Base-by-base conservation (phyloP, 1,284 basidiomycete species). In the Naganishia liquefaciens region DNA sequence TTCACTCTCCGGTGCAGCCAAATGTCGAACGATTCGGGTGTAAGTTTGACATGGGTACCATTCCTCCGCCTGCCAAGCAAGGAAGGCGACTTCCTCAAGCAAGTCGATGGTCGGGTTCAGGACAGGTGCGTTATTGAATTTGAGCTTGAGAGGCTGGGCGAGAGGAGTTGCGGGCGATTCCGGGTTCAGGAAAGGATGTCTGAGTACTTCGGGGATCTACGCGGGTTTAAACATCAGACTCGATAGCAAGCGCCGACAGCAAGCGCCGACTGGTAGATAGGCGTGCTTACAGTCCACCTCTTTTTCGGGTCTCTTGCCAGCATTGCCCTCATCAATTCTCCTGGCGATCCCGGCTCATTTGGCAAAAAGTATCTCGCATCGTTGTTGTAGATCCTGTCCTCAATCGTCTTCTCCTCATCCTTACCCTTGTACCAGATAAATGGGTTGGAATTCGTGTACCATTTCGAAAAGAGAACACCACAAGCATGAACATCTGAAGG, bases 401-500 rank as follows among this genome's bases (percentile, higher is more conserved):
- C 75, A 43, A 74, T 65, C 28, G 51, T 54, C 7, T 57, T 47
- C 11, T 69, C 63, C 27, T 67, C 57, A 52, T 69, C 70, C 3
- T 51, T 66, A 4, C 74, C 72, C 9, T 68, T 62, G 15, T 67
- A 63, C 17, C 65, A 51, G 33, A 47, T 60, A 49, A 70, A 78
- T 7, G 78, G 78, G 53, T 78, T 73, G 0, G 63, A 64, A n/a
- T 72, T 49, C 3, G 68, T 70, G 9, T 77, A 68, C 19, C 75
- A 57, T 68, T 78, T 77, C 53, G 68, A 49, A 15, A 77, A 67
- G 6, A 77, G 58, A 28, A 79, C 76, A 2, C 76, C 78, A 1
- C 77, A 73, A 0, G 76, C 69, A 73, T 77, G 78, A 9, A 79
- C 72, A 52, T 79, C 78, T 65, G 71, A 75, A 0, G 73, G 70